Conservation (phyloP, 352 stramenopile genomes). For the Phytophthora citricola region DNA sequence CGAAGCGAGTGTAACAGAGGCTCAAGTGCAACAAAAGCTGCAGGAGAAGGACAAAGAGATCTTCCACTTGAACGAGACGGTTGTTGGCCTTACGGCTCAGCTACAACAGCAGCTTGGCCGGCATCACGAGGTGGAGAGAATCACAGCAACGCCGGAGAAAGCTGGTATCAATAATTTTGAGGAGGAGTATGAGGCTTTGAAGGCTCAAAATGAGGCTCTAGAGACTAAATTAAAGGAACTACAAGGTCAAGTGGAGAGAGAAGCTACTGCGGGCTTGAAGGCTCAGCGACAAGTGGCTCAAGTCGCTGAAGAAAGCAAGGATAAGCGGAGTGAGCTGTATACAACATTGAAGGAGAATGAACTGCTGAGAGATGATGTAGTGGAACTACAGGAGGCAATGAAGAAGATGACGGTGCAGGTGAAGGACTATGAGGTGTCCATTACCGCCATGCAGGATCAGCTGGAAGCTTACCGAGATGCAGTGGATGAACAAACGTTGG, state of each 20-base stretch:
- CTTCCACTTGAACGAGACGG: conserved; percentile 19
- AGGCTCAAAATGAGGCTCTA: conserved; percentile 48
- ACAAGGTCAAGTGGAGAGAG: conserved; percentile 37
- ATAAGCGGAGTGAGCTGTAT: conserved; percentile 69
- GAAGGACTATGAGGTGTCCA: conserved; percentile 52
- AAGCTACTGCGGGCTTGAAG: conserved; percentile 43
- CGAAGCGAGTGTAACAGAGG: conserved; percentile 24
- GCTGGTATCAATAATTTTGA: conserved; percentile 9
- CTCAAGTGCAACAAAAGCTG: conserved; percentile 20
- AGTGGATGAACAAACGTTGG: conserved; percentile 71
- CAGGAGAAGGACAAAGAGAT: conserved; percentile 40
- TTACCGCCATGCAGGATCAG: conserved; percentile 58
- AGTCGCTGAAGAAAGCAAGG: conserved; percentile 49
- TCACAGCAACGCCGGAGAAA: conserved; percentile 1
- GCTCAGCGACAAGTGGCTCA: conserved; percentile 39
- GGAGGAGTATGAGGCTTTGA: conserved; percentile 29
- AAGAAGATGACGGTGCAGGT: conserved; percentile 45
- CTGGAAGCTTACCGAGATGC: conserved; percentile 57
- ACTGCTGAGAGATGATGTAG: conserved; percentile 48
- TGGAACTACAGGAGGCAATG: conserved; percentile 45
- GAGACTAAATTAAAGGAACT: conserved; percentile 46
- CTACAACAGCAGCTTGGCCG: conserved; percentile 28
- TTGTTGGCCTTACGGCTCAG: conserved; percentile 23
- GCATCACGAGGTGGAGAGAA: not conserved
- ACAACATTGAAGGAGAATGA: conserved; percentile 74